These are phyloP conservation scores for Rhododendron williamsianum DNA, from an alignment of 148 eudicot species.

Conservation along the genomic window DNA sequence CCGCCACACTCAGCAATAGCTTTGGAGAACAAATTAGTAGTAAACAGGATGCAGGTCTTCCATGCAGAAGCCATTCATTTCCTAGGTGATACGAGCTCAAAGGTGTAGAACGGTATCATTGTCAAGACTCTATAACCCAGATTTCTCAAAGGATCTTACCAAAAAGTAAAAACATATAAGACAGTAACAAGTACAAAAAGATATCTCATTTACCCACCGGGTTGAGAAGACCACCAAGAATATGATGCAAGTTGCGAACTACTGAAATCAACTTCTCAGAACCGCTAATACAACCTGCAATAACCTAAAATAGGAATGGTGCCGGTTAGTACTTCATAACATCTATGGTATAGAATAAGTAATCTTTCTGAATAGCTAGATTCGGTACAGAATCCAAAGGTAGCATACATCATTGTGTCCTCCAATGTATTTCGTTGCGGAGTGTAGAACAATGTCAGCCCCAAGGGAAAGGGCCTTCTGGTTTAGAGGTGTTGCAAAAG, in stretches of 20 bases:
- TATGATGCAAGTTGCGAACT: conserved; percentile 61
- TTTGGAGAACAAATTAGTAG: not conserved
- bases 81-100: not conserved
- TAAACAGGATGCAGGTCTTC: not conserved
- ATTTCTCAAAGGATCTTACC: not conserved
- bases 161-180: not conserved
- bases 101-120: not conserved
- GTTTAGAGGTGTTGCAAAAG: conserved; percentile 82
- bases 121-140: not conserved
- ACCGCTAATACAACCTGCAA: conserved; percentile 83
- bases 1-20: not conserved
- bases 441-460: conserved; percentile 71
- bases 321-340: not conserved
- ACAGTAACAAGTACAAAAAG: not conserved
- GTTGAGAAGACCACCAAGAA: conserved; percentile 79
- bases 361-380: not conserved
- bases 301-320: conserved; percentile 44
- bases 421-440: conserved; percentile 63
- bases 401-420: conserved; percentile 72
- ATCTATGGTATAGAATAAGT: not conserved
- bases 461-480: conserved; percentile 82
- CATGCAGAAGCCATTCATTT: not conserved
- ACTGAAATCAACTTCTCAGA: conserved; percentile 45
- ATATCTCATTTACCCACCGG: conserved; percentile 48
- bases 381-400: not conserved